Conservation (phyloP, 1,284 basidiomycete genomes). For the Cryptococcus sp. region DNA sequence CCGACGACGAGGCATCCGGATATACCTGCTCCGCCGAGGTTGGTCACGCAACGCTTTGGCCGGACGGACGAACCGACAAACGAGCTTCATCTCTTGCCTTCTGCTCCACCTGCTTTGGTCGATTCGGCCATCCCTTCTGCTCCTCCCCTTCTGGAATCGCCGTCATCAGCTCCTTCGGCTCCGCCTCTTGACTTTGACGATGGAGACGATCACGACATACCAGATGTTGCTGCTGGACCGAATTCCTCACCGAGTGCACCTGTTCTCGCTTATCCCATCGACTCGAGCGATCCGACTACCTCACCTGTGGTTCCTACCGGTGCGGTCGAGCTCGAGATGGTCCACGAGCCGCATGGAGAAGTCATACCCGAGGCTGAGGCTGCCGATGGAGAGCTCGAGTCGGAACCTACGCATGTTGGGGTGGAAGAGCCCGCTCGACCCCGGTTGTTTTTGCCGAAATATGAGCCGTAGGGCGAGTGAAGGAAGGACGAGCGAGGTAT, state of each 20-base stretch:
- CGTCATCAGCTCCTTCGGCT: conserved; percentile 14
- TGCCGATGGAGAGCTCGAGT: conserved; percentile 1
- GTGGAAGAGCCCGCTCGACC: neutral
- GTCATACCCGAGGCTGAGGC: conserved; percentile 1
- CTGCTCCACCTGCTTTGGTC: conserved; percentile 17
- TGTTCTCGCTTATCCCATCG: too few relatives aligned
- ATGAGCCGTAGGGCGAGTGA: conserved; percentile 20
- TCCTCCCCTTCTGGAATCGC: neutral
- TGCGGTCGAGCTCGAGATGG: neutral
- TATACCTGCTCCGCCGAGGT: conserved; percentile 18
- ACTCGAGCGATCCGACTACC: too few relatives aligned
- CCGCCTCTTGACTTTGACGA: conserved; percentile 22
- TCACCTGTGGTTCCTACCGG: neutral
- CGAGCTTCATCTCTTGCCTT: conserved; percentile 19
- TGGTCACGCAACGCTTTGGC: conserved; percentile 10
- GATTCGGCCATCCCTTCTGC: neutral
- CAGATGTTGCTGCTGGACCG: too few relatives aligned
- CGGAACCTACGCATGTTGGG: neutral
- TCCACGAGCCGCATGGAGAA: too few relatives aligned
- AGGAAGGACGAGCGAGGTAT: neutral
- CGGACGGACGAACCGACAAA: conserved; percentile 5
- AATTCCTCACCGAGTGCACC: too few relatives aligned
- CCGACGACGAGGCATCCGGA: conserved; percentile 1
- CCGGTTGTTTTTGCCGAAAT: conserved; percentile 23
- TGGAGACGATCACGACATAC: conserved; percentile 10